Evolutionary conservation across 2,329 filamentous ascomycete genomes (phyloP), one percentile per base, ranked within the genome.

Genomic region (Arthroderma sp.): DNA sequence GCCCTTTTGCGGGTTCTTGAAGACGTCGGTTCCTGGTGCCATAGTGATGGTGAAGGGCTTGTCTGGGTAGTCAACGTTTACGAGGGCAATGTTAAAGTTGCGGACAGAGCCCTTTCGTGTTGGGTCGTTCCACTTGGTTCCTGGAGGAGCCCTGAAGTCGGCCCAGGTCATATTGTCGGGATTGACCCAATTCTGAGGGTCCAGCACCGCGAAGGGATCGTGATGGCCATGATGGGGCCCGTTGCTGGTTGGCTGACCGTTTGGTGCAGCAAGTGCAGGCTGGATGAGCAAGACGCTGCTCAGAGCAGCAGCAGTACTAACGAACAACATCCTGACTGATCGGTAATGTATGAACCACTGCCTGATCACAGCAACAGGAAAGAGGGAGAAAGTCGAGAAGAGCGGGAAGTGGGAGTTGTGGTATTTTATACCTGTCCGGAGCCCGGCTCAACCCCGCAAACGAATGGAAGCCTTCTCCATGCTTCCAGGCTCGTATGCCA

Each of bases 11-110:
- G 61, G 61, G 39, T 61, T 62, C 55, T 59, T 56, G 44, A 61
- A 62, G 21, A 60, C 28, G 2, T 56, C 56, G 15, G 61, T 59
- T 17, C 54, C 49, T 1, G 58, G 54, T 11, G 53, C 21, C 58
- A 52, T 39, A 28, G 59, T 58, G n/a, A 62, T 54, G 58, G 51
- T 41, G 44, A 62, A 62, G 17, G 53, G 49, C 51, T 54, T 49
- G 31, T 62, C 44, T 2, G 56, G 35, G 39, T 62, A 62, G 39
- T 62, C 61, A 41, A 62, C 59, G 3, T 59, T 55, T 25, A 62
- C 59, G 2, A 62, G 56, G 15, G 59, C 61, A 31, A 62, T 62
- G 38, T 62, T 62, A 51, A 62, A 62, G 35, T 62, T 62, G 51
- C 61, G 61, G 23, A 57, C 23, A 7, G 59, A 62, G 15, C 61